phyloP scores from a whole-genome alignment of 345 rosid genomes.

The Rhodomyrtus tomentosa region DNA sequence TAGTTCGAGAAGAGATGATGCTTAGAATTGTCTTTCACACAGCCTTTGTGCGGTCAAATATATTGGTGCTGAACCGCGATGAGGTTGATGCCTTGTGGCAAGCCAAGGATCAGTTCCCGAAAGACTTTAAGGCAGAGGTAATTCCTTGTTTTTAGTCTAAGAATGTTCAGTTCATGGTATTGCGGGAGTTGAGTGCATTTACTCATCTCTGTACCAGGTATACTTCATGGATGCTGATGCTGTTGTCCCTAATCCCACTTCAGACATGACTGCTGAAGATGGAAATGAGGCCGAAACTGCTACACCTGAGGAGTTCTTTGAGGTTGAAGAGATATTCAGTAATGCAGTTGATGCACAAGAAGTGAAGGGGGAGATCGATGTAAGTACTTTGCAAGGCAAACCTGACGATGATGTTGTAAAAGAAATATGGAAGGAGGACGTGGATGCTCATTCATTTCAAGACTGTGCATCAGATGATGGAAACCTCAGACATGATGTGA shows the following conservation, averaged over 20 bases:
- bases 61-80: slow-evolving; percentile 59
- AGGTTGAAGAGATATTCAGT: slow-evolving; percentile 94
- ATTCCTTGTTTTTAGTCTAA: slow-evolving; percentile 18
- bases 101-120: slow-evolving; percentile 61
- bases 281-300: slow-evolving; percentile 46
- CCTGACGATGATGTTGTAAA: slow-evolving; percentile 14
- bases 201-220: slow-evolving; percentile 73
- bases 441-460: slow-evolving; percentile 52
- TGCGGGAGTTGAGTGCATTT: slow-evolving; percentile 54
- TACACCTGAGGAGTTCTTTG: slow-evolving; percentile 95
- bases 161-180: slow-evolving; percentile 12
- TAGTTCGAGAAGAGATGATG: slow-evolving; percentile 59
- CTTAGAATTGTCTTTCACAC: slow-evolving; percentile 93
- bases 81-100: slow-evolving; percentile 87
- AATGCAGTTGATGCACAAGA: slow-evolving; percentile 54
- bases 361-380: slow-evolving; percentile 31
- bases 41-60: slow-evolving; percentile 74
- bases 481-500: slow-evolving; percentile 33
- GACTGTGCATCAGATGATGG: slow-evolving; percentile 73
- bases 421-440: slow-evolving; percentile 61
- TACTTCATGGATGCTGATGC: slow-evolving; percentile 77
- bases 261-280: slow-evolving; percentile 42
- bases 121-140: slow-evolving; percentile 94
- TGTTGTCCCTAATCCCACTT: slow-evolving; percentile 42
- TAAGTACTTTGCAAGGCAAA: not conserved